Base-by-base conservation (phyloP, 148 eudicot genomes). In the Dianthus caryophyllus region DNA sequence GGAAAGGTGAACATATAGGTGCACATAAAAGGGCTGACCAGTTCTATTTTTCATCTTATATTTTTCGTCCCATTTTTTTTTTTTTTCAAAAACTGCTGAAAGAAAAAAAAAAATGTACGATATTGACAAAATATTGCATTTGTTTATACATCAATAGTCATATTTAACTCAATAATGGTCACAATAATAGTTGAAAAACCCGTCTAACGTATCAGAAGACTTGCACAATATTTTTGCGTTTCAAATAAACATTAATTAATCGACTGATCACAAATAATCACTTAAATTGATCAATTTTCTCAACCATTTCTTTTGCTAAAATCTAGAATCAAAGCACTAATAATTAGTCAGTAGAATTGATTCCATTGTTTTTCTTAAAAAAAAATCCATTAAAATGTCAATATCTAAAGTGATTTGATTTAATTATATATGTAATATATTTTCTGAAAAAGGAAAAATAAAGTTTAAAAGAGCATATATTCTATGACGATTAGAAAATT, bases 1-100 rank as follows among this genome's bases (percentile, higher is more conserved):
- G 53, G 21, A 49, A 53, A 17, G 39, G 46, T 60, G 64, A 60
- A 60, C 64, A 59, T 59, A 59, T 4, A n/a, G n/a, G n/a, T 59
- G 64, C 44, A 59, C 64, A 31, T n/a, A 44, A 59, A 55, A 59
- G 38, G 38, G 38, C 3, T 33, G 38, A 33, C 38, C 38, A 33
- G 4, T 21, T 9, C 1, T 53, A 21, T 21, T 53, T 53, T n/a
- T n/a, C 20, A 2, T 9, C 11, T 41, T n/a, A n/a, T n/a, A n/a
- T n/a, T 41, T 9, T 41, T 41, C 10, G 12, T 4, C 52, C 8
- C 14, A 48, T 20, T 53, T 21, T 20, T 53, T 22, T 5, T 9
- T 1, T n/a, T 22, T 51, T 51, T 5, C 55, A 51, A 25, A 53
- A 7, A 25, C 0, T 4, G 12, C 10, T 22, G 20, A 25, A 22